Conservation (phyloP, 345 rosid genomes). For the Theobroma cacao region DNA sequence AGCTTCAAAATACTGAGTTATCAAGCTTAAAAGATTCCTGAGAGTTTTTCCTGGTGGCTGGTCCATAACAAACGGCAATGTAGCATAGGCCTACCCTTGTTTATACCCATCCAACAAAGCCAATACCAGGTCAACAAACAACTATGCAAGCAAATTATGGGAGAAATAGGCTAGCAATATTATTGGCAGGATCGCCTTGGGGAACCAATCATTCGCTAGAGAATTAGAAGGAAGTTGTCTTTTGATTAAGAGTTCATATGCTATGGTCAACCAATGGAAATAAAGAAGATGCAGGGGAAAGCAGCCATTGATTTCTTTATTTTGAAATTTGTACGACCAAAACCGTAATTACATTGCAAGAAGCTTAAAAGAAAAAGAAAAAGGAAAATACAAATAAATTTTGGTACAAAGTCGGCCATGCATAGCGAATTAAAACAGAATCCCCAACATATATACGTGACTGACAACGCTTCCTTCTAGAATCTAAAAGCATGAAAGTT, state of each 20-base stretch:
- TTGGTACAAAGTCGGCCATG: neutral
- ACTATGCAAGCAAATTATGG: neutral
- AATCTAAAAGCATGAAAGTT: neutral
- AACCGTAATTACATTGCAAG: no score
- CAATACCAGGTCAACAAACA: neutral
- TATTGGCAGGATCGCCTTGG: no score
- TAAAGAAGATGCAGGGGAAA: no score
- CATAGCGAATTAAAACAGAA: constrained; percentile 4
- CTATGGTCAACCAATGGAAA: no score
- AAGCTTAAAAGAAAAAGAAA: neutral
- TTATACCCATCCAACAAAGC: neutral
- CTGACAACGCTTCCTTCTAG: neutral
- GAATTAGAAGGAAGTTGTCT: no score
- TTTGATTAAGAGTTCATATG: no score
- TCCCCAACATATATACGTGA: neutral
- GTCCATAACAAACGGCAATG: neutral
- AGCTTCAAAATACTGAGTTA: neutral
- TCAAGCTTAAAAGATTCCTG: neutral
- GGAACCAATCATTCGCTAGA: no score
- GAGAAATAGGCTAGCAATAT: neutral
- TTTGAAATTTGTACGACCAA: no score
- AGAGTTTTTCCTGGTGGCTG: neutral
- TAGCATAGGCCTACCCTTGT: neutral
- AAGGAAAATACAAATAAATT: no score
- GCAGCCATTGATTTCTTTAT: no score